Evolutionary conservation across 805 yeast species (phyloP), one percentile per base, ranked within the genome.

Genomic region (Komagataella kurtzmanii): DNA sequence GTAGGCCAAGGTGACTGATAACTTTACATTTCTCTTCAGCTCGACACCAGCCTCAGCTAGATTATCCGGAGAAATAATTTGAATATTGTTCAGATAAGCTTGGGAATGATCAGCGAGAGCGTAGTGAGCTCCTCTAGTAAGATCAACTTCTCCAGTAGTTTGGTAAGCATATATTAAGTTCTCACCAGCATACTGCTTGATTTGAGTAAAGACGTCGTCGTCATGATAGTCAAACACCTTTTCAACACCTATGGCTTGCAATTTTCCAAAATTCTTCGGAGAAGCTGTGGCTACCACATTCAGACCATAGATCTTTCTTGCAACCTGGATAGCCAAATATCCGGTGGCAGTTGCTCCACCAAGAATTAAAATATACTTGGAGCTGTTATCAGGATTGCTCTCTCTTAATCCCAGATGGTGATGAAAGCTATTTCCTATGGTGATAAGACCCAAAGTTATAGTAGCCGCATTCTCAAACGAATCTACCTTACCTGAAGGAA

Each of bases 301-400:
- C 19, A 67, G 50, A 7, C 70, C 71, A 51, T 55, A 68, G 7
- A 76, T 54, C 36, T 68, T 59, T 57, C 76, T 76, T 21, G 83
- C 84, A 47, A 81, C 55, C 68, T 85, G 90, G 51, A 81, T 73
- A 7, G 80, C 78, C 21, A 68, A 49, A 50, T 68, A 70, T 24
- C 88, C 89, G 7, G 82, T 72, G 18, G 84, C 74, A 19, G 85
- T 73, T n/a, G 87, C 78, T 55, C 85, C 90, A 59, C 84, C 83
- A 81, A 83, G 79, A 48, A 81, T 67, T 49, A 81, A 59, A 46
- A 80, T 60, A 54, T 68, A 67, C 53, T 68, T 68, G 47, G 67
- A 70, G 8, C 58, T 54, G 51, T 70, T 69, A 2, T 59, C 56
- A 2, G 54, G 23, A 40, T 56, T 54, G 24, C 55, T 57, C 24